Base-by-base conservation (phyloP, 768 basidiomycete species). In the Boletus huronensis region DNA sequence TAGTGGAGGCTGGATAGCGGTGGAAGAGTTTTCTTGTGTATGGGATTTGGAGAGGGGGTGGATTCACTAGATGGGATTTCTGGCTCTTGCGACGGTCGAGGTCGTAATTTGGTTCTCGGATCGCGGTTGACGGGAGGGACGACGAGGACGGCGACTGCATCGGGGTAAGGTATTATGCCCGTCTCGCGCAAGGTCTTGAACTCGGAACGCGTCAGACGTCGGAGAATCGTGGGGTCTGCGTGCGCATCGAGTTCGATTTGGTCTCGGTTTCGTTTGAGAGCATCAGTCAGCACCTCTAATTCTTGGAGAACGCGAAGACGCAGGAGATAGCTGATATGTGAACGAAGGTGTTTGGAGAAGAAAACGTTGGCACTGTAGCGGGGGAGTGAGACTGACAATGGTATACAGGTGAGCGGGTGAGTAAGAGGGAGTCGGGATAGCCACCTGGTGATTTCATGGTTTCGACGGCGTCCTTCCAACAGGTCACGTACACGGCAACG, bases 281-380 rank as follows among this genome's bases (percentile, higher is more conserved):
- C 16, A n/a, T 55, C 77, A 1, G 71, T 74, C 39, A 92, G 68
- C 6, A 90, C 67, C 36, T 84, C 77, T 6, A 93, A 70, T 62
- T 93, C 91, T 66, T 92, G 89, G 2, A 93, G 72, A 13, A 90
- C 79, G 17, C 90, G 82, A 14, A 87, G 68, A 42, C 89, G 88
- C 10, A 93, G 73, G 23, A 85, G 74, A 62, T 90, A 84, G 2
- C 74, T 74, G 34, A 89, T 77, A 41, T 91, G 84, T 25, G 77
- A 72, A 9, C 70, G 66, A 17, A 88, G 69, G 32, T 77, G 71
- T 14, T 79, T 66, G 55, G 79, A 79, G 3, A 78, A 50, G 1
- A 58, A 26, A 10, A 75, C 29, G 26, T 72, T 69, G 36, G 62
- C 60, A 1, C 70, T 60, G 16, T 72, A 32, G 35, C 72, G 70